Base-by-base conservation (phyloP, 345 rosid species). In the Citrus unshiu region DNA sequence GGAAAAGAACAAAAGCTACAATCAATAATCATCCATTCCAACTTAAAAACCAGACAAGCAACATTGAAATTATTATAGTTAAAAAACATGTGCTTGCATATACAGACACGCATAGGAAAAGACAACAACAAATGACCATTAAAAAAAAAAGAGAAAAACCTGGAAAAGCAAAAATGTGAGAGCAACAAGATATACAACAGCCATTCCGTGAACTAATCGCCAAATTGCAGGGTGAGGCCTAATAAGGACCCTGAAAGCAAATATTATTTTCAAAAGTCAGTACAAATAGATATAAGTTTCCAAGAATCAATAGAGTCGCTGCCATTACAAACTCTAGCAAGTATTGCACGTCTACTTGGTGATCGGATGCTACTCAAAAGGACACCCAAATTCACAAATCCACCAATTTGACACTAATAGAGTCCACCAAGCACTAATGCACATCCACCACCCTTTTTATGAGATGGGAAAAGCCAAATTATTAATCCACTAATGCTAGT, bases 121-220 rank as follows among this genome's bases (percentile, higher is more conserved):
- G 10, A 14, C 34, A 29, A 29, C 25, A 61, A 3, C 46, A 74
- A 35, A 68, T 63, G 4, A 76, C 21, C 7, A 71, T 40, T 9
- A 14, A 43, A 16, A 27, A 40, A 34, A 5, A 22, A 70, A 65
- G 4, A 75, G 14, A 65, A 74, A 86, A 86, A 96, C 99, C 98
- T 97, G 99, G 81, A 97, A 97, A 84, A 97, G 99, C 80, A 93
- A 91, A 86, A 97, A 97, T 34, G 99, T 91, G 72, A 97, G 97
- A 68, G 93, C 85, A 76, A 94, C 97, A 66, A 97, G 91, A 86
- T 97, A 97, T 72, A 93, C 79, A 68, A 97, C 93, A 54, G 99
- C 99, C 97, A 97, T 83, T 80, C 99, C 99, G 83, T 97, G 99
- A 87, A 93, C 98, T 84, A 97, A 85, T 35, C 98, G 97, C 98